phyloP scores from a whole-genome alignment of 257 asterid genomes.

The Solanum habrochaites region DNA sequence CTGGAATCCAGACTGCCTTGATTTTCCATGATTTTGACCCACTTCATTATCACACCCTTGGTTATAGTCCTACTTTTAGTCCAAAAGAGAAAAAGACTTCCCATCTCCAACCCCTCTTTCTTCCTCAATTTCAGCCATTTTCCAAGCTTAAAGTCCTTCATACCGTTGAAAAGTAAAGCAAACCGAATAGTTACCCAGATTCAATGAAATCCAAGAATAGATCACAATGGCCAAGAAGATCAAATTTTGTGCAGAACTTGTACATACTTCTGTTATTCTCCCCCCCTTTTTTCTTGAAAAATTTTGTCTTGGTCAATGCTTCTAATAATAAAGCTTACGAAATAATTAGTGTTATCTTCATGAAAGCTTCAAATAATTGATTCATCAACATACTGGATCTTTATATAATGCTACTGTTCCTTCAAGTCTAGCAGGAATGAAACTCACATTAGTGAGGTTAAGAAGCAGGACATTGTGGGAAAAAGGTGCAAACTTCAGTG shows the following conservation, averaged over 20 bases:
- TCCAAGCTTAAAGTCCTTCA: not conserved
- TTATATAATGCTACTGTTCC: conserved; percentile 58
- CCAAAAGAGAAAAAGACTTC: not conserved
- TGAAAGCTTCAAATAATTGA: conserved; percentile 42
- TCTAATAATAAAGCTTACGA: conserved; percentile 7
- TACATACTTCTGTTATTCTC: conserved; percentile 13
- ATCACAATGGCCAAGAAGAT: conserved; percentile 1
- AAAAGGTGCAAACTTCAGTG: conserved; percentile 57
- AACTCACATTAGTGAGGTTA: conserved; percentile 38
- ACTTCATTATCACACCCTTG: not conserved
- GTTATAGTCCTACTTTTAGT: not conserved
- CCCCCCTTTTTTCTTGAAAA: conserved; percentile 19
- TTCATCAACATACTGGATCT: conserved; percentile 33
- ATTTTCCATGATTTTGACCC: not conserved
- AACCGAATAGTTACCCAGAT: not conserved
- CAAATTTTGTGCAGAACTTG: not conserved
- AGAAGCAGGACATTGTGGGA: conserved; percentile 60
- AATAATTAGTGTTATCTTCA: conserved; percentile 45
- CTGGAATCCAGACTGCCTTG: not conserved
- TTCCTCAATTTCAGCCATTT: not conserved
- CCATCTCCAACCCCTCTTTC: not conserved
- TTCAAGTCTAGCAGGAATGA: conserved; percentile 51
- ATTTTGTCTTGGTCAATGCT: conserved; percentile 15
- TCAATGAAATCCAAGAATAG: conserved; percentile 7
- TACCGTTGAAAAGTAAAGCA: not conserved